phyloP scores from a whole-genome alignment of 2,329 filamentous ascomycete genomes.

The Neofusicoccum laricinum region DNA sequence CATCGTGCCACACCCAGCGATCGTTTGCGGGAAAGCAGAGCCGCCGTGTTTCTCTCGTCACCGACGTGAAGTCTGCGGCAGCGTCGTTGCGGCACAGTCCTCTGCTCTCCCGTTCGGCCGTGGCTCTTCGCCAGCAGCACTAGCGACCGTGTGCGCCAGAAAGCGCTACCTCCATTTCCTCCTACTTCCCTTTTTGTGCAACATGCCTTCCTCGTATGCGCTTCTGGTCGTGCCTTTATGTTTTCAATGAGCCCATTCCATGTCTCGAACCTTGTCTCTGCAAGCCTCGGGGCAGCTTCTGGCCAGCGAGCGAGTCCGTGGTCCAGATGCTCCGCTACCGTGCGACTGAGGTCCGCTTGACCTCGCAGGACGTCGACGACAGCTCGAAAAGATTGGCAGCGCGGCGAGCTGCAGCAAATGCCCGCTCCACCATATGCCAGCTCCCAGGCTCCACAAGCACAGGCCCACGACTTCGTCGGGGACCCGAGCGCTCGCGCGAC shows the following conservation, averaged over 20 bases:
- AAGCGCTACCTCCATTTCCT: not conserved
- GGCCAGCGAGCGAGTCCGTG: not conserved
- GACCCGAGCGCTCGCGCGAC: slow-evolving; percentile 30
- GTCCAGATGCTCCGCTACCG: slow-evolving; percentile 33
- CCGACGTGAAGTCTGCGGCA: not conserved
- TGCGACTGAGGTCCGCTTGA: slow-evolving; percentile 36
- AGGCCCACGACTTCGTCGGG: slow-evolving; percentile 26
- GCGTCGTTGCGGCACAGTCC: not conserved
- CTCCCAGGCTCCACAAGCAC: slow-evolving; percentile 15
- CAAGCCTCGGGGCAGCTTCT: not conserved
- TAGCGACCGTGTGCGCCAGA: not conserved
- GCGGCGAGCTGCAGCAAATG: slow-evolving; percentile 21
- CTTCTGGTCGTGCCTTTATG: not conserved
- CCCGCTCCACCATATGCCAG: slow-evolving; percentile 9
- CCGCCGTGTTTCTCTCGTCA: not conserved
- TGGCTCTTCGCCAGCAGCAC: not conserved
- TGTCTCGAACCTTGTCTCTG: not conserved
- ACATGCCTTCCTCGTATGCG: slow-evolving; percentile 2
- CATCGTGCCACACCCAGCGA: not conserved
- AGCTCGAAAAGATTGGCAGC: slow-evolving; percentile 31
- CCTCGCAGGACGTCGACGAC: slow-evolving; percentile 35
- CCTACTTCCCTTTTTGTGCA: not conserved
- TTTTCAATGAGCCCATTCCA: not conserved
- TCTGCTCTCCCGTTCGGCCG: not conserved
- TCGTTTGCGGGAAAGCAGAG: not conserved